phyloP scores from a whole-genome alignment of 331 rosid genomes.

The Quercus lobata region DNA sequence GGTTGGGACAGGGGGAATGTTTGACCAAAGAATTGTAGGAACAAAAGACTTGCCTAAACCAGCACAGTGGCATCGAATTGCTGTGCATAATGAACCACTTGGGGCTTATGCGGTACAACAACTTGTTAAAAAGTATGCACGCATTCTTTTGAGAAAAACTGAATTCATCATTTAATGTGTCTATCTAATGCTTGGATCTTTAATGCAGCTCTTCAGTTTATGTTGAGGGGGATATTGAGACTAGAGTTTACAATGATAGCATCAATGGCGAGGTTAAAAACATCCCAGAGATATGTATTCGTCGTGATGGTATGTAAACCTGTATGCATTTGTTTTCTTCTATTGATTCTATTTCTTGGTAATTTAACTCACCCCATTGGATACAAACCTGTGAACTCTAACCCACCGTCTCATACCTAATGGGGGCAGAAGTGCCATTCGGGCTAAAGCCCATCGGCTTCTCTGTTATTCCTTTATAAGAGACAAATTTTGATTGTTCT shows the following conservation, averaged over 20 bases:
- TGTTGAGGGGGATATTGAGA: conserved; percentile 95
- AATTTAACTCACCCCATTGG: no score
- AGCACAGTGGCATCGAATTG: conserved; percentile 94
- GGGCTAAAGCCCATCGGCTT: no score
- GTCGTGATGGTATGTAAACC: conserved; percentile 70
- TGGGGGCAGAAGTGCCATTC: no score
- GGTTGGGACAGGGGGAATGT: conserved; percentile 95
- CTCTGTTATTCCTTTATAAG: background rate
- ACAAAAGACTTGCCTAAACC: conserved; percentile 72
- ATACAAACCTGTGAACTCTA: no score
- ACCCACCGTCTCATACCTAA: no score
- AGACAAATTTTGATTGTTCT: background rate
- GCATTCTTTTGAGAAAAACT: conserved; percentile 1
- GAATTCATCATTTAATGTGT: conserved; percentile 8
- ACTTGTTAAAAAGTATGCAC: conserved; percentile 67
- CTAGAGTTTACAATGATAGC: conserved; percentile 89
- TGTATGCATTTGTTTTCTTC: background rate
- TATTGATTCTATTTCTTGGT: background rate
- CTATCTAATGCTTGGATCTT: conserved; percentile 35
- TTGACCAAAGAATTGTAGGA: conserved; percentile 69
- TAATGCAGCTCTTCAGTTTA: conserved; percentile 84
- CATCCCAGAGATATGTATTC: conserved; percentile 90
- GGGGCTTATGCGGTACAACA: conserved; percentile 92
- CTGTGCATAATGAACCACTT: conserved; percentile 76
- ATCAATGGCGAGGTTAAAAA: conserved; percentile 87